phyloP scores from a whole-genome alignment of 1,139 yeast genomes.

The Geotrichum bryndzae region DNA sequence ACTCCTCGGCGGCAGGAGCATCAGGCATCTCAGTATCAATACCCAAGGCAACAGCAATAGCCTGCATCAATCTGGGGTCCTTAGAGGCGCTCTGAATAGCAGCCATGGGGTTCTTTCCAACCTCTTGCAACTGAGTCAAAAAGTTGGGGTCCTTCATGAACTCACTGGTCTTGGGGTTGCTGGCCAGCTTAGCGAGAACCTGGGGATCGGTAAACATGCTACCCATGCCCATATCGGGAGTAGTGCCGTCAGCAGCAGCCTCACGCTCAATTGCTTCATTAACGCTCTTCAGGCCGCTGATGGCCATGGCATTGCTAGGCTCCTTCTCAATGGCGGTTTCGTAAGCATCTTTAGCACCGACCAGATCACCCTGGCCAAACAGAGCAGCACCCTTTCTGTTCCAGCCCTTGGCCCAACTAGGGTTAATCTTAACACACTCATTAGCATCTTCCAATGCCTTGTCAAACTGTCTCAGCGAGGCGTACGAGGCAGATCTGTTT shows the following conservation, averaged over 20 bases:
- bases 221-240: slow-evolving; percentile 72
- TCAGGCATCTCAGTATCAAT: slow-evolving; percentile 42
- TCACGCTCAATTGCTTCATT: slow-evolving; percentile 46
- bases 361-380: slow-evolving; percentile 73
- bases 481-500: slow-evolving; percentile 88
- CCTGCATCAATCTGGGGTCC: slow-evolving; percentile 84
- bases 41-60: slow-evolving; percentile 83
- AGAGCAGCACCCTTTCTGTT: slow-evolving; percentile 92
- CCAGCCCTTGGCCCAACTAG: slow-evolving; percentile 91
- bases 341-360: slow-evolving; percentile 52
- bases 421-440: slow-evolving; percentile 70
- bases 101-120: slow-evolving; percentile 71
- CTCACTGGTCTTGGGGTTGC: slow-evolving; percentile 82
- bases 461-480: slow-evolving; percentile 67
- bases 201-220: slow-evolving; percentile 76
- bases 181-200: slow-evolving; percentile 64
- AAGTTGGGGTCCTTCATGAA: slow-evolving; percentile 83
- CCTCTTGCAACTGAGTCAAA: slow-evolving; percentile 60
- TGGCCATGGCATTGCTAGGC: slow-evolving; percentile 77
- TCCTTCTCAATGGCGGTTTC: slow-evolving; percentile 80
- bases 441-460: slow-evolving; percentile 80
- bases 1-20: slow-evolving; percentile 26
- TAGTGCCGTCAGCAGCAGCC: slow-evolving; percentile 38
- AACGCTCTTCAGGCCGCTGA: slow-evolving; percentile 70
- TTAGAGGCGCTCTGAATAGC: slow-evolving; percentile 51